Evolutionary conservation across 2,329 filamentous ascomycete species (phyloP).

Genomic region (Colletotrichum euphorbiae): DNA sequence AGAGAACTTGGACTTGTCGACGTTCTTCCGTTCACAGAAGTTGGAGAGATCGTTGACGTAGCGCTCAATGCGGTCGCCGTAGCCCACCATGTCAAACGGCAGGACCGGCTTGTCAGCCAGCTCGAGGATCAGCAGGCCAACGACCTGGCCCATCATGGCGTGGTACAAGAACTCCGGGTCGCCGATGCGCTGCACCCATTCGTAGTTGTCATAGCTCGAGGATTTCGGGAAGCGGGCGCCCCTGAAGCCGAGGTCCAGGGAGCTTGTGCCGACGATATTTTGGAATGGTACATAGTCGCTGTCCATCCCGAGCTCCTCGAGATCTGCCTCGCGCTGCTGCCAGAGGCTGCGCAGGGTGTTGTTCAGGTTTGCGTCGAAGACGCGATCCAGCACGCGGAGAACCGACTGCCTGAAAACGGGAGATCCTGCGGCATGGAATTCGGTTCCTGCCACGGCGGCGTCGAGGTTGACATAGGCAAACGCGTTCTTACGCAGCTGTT

Average conservation of each 20-base stretch:
- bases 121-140: constrained; percentile 86
- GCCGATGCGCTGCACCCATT: constrained; percentile 83
- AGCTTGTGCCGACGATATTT: constrained; percentile 88
- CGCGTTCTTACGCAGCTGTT: constrained; percentile 77
- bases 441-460: constrained; percentile 78
- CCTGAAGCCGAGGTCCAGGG: constrained; percentile 84
- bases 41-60: constrained; percentile 72
- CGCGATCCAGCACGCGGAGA: constrained; percentile 77
- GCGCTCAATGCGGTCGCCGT: constrained; percentile 71
- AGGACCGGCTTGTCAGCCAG: constrained; percentile 83
- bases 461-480: constrained; percentile 94
- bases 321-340: constrained; percentile 70
- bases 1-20: constrained; percentile 65
- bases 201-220: constrained; percentile 90
- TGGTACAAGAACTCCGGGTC: constrained; percentile 90
- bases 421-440: constrained; percentile 83
- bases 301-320: constrained; percentile 76
- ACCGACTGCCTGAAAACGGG: constrained; percentile 82
- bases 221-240: constrained; percentile 77
- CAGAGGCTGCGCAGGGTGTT: constrained; percentile 80
- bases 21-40: constrained; percentile 43
- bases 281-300: constrained; percentile 94
- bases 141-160: constrained; percentile 80
- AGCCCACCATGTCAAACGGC: constrained; percentile 83
- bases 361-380: constrained; percentile 78